Percentiles rank a stretch among this genome's conserved stretches.
phyloP scores from a whole-genome alignment of 495 filamentous ascomycete species.

The Pseudotulostoma volvatum region DNA sequence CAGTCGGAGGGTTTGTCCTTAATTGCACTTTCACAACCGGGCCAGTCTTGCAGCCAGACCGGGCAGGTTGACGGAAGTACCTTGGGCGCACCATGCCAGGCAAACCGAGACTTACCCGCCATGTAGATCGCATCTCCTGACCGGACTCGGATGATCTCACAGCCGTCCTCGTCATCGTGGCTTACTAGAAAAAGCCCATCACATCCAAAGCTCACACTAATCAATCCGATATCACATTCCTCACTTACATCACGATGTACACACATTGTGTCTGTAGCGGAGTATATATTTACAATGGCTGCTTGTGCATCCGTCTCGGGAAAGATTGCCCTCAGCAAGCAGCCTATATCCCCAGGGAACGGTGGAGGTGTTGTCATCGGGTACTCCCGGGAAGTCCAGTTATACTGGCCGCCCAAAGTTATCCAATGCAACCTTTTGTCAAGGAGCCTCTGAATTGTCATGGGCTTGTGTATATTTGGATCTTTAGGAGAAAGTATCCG shows the following conservation, averaged over 20 bases:
- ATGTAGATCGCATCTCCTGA: slow-evolving; percentile 78
- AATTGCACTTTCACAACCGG: slow-evolving; percentile 19
- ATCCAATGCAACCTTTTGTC: slow-evolving; percentile 77
- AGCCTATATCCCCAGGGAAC: slow-evolving; percentile 59
- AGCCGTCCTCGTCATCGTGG: slow-evolving; percentile 25
- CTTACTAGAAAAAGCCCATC: slow-evolving; percentile 57
- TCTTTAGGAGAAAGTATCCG: slow-evolving; percentile 43
- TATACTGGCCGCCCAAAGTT: slow-evolving; percentile 84
- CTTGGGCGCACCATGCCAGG: slow-evolving; percentile 88
- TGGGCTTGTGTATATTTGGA: slow-evolving; percentile 45
- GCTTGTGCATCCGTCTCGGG: slow-evolving; percentile 61
- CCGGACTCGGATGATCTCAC: slow-evolving; percentile 46
- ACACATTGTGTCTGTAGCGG: slow-evolving; percentile 71
- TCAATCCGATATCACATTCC: slow-evolving; percentile 51
- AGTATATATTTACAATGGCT: slow-evolving; percentile 84
- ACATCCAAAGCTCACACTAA: slow-evolving; percentile 77
- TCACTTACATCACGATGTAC: slow-evolving; percentile 87
- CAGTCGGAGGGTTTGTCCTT: slow-evolving; percentile 11
- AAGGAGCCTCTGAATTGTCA: slow-evolving; percentile 48
- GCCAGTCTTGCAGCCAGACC: slow-evolving; percentile 57
- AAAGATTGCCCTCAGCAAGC: slow-evolving; percentile 47
- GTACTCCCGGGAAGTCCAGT: slow-evolving; percentile 79
- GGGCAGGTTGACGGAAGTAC: slow-evolving; percentile 66
- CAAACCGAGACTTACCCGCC: slow-evolving; percentile 59
- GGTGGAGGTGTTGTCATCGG: slow-evolving; percentile 45